Conservation (phyloP, 1,284 basidiomycete species). For the Apiotrichum sp. region DNA sequence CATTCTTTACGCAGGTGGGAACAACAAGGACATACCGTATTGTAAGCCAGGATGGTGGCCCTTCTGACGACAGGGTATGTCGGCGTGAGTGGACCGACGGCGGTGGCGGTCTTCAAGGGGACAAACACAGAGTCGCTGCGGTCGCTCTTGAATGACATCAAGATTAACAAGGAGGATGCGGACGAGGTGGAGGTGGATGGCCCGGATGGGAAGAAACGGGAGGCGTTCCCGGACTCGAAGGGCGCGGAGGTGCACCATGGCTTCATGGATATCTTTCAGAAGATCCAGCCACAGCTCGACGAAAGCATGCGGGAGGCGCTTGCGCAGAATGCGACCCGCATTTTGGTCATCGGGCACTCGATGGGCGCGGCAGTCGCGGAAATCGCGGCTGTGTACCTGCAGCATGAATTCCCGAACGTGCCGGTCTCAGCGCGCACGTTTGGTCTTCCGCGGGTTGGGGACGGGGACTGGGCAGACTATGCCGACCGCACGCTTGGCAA, state of each 20-base stretch:
- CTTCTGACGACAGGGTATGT: slow-evolving; percentile 1
- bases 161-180: slow-evolving; percentile 11
- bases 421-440: not conserved
- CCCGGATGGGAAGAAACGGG: not conserved
- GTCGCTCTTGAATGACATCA: slow-evolving; percentile 19
- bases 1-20: not conserved
- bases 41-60: not conserved
- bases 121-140: slow-evolving; percentile 14
- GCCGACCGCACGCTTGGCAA: slow-evolving; percentile 7
- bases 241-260: not conserved
- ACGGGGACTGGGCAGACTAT: not conserved
- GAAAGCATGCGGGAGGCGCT: not conserved
- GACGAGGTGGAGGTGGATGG: not conserved
- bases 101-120: slow-evolving; percentile 20
- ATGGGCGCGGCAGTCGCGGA: not conserved
- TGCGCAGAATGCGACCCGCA: not conserved
- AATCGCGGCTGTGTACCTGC: not conserved
- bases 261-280: not conserved
- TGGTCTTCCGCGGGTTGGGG: not conserved
- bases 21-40: not conserved
- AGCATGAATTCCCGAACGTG: not conserved
- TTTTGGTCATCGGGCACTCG: slow-evolving; percentile 2
- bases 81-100: slow-evolving; percentile 1
- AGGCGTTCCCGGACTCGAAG: slow-evolving; percentile 15
- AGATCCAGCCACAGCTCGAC: not conserved